Conservation (phyloP, 1,139 yeast species). For the Suhomyces terraborum region DNA sequence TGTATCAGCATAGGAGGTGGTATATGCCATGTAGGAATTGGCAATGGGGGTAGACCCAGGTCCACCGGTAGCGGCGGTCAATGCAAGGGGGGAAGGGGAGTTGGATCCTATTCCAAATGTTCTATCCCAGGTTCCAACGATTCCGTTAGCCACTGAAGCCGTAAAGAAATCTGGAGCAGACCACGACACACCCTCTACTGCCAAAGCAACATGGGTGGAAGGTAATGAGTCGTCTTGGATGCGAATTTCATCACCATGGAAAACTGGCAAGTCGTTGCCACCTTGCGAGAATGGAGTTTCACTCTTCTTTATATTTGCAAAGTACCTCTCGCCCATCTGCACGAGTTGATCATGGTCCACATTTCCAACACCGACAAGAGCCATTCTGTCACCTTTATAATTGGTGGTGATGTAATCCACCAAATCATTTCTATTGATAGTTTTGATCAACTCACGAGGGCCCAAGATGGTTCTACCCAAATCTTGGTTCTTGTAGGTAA, state of each 20-base stretch:
- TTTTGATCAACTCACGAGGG: slow-evolving; percentile 83
- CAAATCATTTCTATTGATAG: slow-evolving; percentile 76
- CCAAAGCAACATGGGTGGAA: slow-evolving; percentile 86
- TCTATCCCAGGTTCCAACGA: slow-evolving; percentile 97
- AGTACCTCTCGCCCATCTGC: slow-evolving; percentile 68
- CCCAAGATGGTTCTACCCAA: slow-evolving; percentile 97
- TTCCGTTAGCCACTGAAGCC: slow-evolving; percentile 94
- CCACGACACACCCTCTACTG: slow-evolving; percentile 99
- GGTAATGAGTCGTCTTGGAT: slow-evolving; percentile 83
- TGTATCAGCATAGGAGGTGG: slow-evolving; percentile 95
- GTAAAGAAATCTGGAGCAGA: slow-evolving; percentile 93
- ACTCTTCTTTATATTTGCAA: slow-evolving; percentile 74
- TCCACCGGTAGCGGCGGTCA: slow-evolving; percentile 70
- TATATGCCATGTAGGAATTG: slow-evolving; percentile 93
- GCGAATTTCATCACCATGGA: slow-evolving; percentile 84
- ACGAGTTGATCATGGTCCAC: slow-evolving; percentile 87
- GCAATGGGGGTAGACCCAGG: slow-evolving; percentile 61
- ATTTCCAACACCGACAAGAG: slow-evolving; percentile 92
- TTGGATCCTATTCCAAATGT: slow-evolving; percentile 76
- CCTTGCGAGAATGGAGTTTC: slow-evolving; percentile 68
- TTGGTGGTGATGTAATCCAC: slow-evolving; percentile 78
- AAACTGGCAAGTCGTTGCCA: slow-evolving; percentile 77
- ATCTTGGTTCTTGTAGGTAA: slow-evolving; percentile 87
- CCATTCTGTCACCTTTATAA: slow-evolving; percentile 97
- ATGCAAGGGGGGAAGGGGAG: slow-evolving; percentile 76